Base-by-base conservation (phyloP, 2,329 filamentous ascomycete species). In the Alternaria novae-zelandiae region DNA sequence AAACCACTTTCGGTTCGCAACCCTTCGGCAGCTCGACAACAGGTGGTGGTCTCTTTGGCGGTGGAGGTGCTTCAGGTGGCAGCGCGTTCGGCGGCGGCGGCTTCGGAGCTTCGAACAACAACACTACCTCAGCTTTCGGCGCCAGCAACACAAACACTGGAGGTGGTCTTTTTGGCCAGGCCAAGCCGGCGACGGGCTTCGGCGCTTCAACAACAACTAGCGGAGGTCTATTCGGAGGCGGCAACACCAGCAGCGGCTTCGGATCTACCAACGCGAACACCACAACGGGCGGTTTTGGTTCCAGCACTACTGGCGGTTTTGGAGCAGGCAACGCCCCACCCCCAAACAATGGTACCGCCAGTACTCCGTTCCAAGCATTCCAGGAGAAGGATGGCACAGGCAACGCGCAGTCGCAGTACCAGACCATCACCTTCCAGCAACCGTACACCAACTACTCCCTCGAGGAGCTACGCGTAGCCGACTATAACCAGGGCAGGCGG, bases 361-460 rank as follows among this genome's bases (percentile, higher is more conserved):
- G 76, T 58, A 80, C 86, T 4, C 86, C 89, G 6, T 96, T 95
- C 81, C 82, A 87, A 64, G 84, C 92, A 0, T 86, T 87, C 50
- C 82, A 85, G 20, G 93, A 96, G 82, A 96, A 95, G 79, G 93
- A 96, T 74, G 80, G 71, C 5, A 88, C 86, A 45, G 86, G 74
- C 6, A 80, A 79, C 17, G 78, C 82, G n/a, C 85, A 81, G 59
- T 82, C 91, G 74, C 86, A 90, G 5, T 96, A 91, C 79, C 92
- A 96, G 79, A 95, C 89, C 70, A 88, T 96, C 60, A 83, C 90
- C 21, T 94, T 95, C 78, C 90, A 91, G 81, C 89, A 90, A 23
- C 87, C 91, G 2, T 96, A 95, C 83, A 90, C 90, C 79, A 96
- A 96, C 78, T 98, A 91, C 84, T 97, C 95, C 10, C 88, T 92